phyloP scores from a whole-genome alignment of 2,329 filamentous ascomycete genomes.

The Xylariaceae sp. region DNA sequence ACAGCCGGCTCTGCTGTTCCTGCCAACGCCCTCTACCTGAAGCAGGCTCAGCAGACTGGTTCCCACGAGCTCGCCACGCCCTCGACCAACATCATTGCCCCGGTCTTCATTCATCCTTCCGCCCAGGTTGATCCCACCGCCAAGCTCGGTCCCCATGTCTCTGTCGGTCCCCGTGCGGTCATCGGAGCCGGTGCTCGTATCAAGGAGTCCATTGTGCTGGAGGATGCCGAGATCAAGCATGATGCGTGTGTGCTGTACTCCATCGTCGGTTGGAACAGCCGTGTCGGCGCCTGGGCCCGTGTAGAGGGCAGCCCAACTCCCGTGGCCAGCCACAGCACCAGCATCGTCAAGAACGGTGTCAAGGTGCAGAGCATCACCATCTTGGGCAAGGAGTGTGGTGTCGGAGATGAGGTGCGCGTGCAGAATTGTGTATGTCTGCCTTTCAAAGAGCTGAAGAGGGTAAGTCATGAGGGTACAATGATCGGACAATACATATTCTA shows the following conservation, averaged over 20 bases:
- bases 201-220: constrained; percentile 94
- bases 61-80: constrained; percentile 79
- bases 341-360: constrained; percentile 94
- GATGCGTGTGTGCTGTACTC: constrained; percentile 94
- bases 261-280: constrained; percentile 96
- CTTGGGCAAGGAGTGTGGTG: constrained; percentile 89
- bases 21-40: constrained; percentile 93
- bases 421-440: constrained; percentile 98
- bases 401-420: constrained; percentile 90
- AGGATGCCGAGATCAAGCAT: constrained; percentile 94
- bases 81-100: constrained; percentile 82
- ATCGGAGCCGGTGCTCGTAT: constrained; percentile 86
- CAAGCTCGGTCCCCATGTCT: constrained; percentile 95
- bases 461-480: constrained; percentile 46
- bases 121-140: constrained; percentile 90
- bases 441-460: constrained; percentile 96
- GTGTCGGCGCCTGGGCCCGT: constrained; percentile 94
- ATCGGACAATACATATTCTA: constrained; percentile 9
- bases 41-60: constrained; percentile 83
- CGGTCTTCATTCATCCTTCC: constrained; percentile 92
- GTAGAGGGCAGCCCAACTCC: constrained; percentile 93
- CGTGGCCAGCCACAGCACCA: constrained; percentile 83
- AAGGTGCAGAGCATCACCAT: constrained; percentile 99
- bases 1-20: constrained; percentile 95
- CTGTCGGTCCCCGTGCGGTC: constrained; percentile 82